Evolutionary conservation across 2,329 filamentous ascomycete species (phyloP).

Genomic region (Tolypocladium tundrense): DNA sequence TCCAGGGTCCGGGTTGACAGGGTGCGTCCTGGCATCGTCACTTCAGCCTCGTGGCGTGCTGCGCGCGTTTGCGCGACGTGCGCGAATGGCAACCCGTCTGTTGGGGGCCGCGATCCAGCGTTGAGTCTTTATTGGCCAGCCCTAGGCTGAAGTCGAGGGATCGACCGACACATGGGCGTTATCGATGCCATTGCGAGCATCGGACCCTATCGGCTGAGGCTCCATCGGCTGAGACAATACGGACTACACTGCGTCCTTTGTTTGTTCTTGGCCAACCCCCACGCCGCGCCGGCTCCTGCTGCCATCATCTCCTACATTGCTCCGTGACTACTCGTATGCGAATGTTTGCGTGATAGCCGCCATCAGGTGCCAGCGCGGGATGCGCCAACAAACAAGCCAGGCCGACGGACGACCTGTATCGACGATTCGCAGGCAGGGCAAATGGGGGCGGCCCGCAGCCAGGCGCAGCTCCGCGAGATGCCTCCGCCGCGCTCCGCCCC

Average conservation of each 20-base stretch:
- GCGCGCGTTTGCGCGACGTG: background rate
- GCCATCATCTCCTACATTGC: background rate
- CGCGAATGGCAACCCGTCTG: background rate
- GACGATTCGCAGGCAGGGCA: background rate
- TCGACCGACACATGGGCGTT: background rate
- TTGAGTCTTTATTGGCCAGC: background rate
- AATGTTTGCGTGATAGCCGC: background rate
- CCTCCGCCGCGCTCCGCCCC: background rate
- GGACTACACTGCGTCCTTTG: background rate
- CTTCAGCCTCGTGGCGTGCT: background rate
- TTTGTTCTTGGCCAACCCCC: background rate
- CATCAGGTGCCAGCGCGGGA: background rate
- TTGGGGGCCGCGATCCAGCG: background rate
- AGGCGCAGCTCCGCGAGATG: background rate
- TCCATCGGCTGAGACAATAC: background rate
- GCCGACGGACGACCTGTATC: background rate
- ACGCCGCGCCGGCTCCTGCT: background rate
- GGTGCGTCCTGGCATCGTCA: background rate
- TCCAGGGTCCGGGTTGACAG: background rate
- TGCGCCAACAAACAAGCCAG: background rate
- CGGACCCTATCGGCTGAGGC: background rate
- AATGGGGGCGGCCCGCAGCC: background rate
- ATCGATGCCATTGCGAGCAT: background rate
- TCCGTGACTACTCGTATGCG: background rate
- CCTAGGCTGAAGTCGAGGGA: background rate